A percentile compares a stretch with the other conserved stretches of the same genome.
phyloP scores from a whole-genome alignment of 371 early-diverging fungal genomes.

The Rhizopus delemar region DNA sequence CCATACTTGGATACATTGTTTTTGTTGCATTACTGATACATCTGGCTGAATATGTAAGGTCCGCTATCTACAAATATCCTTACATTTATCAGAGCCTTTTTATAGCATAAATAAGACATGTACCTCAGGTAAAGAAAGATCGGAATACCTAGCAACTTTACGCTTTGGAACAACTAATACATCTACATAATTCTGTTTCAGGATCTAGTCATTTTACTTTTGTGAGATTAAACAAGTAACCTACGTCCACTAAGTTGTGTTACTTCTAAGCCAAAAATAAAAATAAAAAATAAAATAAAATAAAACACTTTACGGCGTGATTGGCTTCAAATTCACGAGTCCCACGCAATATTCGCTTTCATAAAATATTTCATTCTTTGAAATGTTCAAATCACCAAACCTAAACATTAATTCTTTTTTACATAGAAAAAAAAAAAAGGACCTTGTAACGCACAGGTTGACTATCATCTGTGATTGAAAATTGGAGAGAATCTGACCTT shows the following conservation, averaged over 20 bases:
- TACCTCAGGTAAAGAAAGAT: constrained; percentile 7
- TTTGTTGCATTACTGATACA: neutral
- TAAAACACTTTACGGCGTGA: constrained; percentile 56
- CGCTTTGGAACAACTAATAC: constrained; percentile 15
- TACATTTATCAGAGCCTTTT: neutral
- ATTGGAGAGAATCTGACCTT: too few species aligned
- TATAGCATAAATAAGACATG: neutral
- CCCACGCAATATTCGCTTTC: constrained; percentile 68
- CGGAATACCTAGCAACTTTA: constrained; percentile 9
- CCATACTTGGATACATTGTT: neutral
- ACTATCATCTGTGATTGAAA: too few species aligned
- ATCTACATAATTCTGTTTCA: constrained; percentile 4
- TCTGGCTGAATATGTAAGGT: neutral
- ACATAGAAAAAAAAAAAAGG: too few species aligned
- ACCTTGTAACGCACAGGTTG: too few species aligned
- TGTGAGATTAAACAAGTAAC: neutral
- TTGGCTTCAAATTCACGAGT: constrained; percentile 87
- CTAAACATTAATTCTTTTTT: neutral
- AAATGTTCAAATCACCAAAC: constrained; percentile 10
- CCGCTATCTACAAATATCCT: neutral
- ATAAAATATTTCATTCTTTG: constrained; percentile 61
- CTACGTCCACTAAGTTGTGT: constrained; percentile 12
- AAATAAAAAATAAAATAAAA: neutral
- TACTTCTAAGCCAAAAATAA: neutral
- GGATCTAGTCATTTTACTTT: neutral